Evolutionary conservation across 225 moss, liverwort and hornwort species (phyloP).

Genomic region (Pseudisothecium myosuroides): DNA sequence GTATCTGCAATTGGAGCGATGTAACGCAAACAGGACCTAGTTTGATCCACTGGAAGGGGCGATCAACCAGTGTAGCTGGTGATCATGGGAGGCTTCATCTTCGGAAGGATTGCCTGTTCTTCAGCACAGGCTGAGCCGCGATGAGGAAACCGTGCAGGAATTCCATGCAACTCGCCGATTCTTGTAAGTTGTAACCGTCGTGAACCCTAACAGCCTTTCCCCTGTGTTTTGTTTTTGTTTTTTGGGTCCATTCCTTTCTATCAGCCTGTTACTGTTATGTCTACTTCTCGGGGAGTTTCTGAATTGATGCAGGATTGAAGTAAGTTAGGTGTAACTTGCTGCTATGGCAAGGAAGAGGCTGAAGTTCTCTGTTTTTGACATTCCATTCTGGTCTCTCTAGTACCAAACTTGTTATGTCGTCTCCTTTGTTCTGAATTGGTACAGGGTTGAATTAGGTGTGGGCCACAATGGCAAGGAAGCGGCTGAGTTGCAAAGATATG

Average conservation of each 20-base stretch:
- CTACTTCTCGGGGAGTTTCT: not conserved
- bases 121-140: not conserved
- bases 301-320: not conserved
- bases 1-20: not conserved
- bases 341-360: slow-evolving; percentile 6
- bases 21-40: not conserved
- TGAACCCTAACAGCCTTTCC: not conserved
- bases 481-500: slow-evolving; percentile 26
- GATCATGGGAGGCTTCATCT: not conserved
- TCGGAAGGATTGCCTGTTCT: not conserved
- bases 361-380: not conserved
- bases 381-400: not conserved
- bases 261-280: not conserved
- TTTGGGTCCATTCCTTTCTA: not conserved
- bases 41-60: not conserved
- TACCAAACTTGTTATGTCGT: not conserved
- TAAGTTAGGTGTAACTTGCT: not conserved
- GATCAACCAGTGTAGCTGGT: not conserved
- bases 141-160: not conserved
- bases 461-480: slow-evolving; percentile 20
- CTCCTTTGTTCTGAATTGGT: not conserved
- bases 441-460: not conserved
- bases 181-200: not conserved
- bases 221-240: not conserved
- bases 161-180: not conserved